phyloP scores from a whole-genome alignment of 495 filamentous ascomycete genomes.

The Trichoderma erinaceum region DNA sequence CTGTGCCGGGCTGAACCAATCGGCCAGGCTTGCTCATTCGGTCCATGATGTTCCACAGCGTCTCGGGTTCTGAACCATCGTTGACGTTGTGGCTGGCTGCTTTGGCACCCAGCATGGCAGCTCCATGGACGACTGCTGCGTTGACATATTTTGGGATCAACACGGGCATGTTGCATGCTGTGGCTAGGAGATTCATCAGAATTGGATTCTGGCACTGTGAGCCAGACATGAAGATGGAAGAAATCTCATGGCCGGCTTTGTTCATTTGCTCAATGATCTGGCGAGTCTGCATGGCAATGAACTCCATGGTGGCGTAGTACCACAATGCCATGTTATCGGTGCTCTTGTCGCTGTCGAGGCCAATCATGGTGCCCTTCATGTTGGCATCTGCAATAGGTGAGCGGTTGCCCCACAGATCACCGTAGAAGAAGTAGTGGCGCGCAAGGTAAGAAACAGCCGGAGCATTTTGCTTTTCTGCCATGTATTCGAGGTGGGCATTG shows the following conservation, averaged over 20 bases:
- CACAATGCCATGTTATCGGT: slow-evolving; percentile 80
- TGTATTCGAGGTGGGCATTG: slow-evolving; percentile 76
- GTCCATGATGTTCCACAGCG: slow-evolving; percentile 94
- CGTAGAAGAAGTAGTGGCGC: slow-evolving; percentile 96
- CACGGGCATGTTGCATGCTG: slow-evolving; percentile 85
- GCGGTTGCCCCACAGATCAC: slow-evolving; percentile 95
- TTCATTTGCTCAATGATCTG: slow-evolving; percentile 97
- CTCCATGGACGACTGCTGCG: slow-evolving; percentile 93
- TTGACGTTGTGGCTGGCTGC: slow-evolving; percentile 76
- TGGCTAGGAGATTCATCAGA: slow-evolving; percentile 83
- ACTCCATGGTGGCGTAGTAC: slow-evolving; percentile 94
- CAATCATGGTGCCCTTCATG: slow-evolving; percentile 86
- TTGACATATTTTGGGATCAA: slow-evolving; percentile 86
- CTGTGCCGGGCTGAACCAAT: slow-evolving; percentile 63
- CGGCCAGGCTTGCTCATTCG: slow-evolving; percentile 93
- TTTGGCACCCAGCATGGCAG: slow-evolving; percentile 95
- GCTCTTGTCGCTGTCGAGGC: slow-evolving; percentile 75
- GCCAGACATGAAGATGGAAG: slow-evolving; percentile 95
- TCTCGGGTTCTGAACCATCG: slow-evolving; percentile 40
- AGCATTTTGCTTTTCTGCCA: slow-evolving; percentile 58
- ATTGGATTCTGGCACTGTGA: slow-evolving; percentile 94
- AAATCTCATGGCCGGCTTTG: slow-evolving; percentile 70
- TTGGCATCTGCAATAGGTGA: slow-evolving; percentile 85
- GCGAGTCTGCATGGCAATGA: slow-evolving; percentile 90
- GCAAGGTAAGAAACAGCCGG: slow-evolving; percentile 77